These are phyloP conservation scores for Pyrenochaeta sp. DNA, from an alignment of 2,329 filamentous ascomycete species.

Conservation along the genomic window DNA sequence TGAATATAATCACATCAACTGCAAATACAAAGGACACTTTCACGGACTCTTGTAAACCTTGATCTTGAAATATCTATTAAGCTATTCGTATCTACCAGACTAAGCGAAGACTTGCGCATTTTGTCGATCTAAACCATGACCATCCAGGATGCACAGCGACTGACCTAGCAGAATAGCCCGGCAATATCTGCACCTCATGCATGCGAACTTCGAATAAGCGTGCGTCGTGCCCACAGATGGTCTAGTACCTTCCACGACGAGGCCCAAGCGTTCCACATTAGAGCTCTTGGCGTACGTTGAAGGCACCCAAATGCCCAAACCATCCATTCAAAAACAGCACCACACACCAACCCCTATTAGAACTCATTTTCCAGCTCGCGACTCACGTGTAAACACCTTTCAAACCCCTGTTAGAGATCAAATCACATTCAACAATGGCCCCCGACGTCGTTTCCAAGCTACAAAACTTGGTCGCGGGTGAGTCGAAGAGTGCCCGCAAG, in stretches of 20 bases:
- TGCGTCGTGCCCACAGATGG: conserved; percentile 6
- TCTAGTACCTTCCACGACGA: conserved; percentile 17
- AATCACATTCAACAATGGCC: conserved; percentile 35
- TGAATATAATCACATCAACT: too few relatives aligned
- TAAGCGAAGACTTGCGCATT: too few relatives aligned
- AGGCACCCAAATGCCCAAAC: conserved; percentile 18
- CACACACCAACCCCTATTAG: conserved; percentile 8
- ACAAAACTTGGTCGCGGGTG: conserved; percentile 65
- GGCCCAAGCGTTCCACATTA: conserved; percentile 21
- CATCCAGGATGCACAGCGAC: not conserved
- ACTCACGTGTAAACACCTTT: conserved; percentile 21
- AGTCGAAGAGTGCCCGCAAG: conserved; percentile 63
- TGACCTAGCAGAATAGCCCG: not conserved
- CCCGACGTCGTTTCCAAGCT: conserved; percentile 71
- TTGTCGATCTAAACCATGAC: too few relatives aligned
- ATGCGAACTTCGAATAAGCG: not conserved
- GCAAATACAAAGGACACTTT: too few relatives aligned
- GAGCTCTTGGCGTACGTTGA: conserved; percentile 14
- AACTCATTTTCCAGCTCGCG: conserved; percentile 16
- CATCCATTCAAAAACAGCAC: conserved; percentile 17
- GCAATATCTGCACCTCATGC: not conserved
- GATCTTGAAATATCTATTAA: too few relatives aligned
- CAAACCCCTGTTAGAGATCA: conserved; percentile 11
- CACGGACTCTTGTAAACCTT: too few relatives aligned
- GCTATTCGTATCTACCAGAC: too few relatives aligned